Base-by-base conservation (phyloP, 208 protist species). In the Leishmania amazonensis region DNA sequence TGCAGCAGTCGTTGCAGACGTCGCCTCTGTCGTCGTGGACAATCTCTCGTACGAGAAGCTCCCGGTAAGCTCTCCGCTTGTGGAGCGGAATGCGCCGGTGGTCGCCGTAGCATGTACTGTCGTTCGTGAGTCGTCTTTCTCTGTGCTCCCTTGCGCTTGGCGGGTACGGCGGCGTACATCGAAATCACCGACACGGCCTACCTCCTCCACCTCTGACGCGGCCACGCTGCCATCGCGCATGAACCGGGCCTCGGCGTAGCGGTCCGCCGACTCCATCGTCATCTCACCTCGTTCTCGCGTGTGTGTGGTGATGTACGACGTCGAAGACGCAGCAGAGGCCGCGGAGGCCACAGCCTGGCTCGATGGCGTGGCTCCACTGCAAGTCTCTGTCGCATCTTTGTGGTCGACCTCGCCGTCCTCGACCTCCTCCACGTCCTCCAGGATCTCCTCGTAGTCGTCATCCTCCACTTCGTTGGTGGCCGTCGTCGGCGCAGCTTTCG, bases 31-130 rank as follows among this genome's bases (percentile, higher is more conserved):
- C 38, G 62, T 42, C 4, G 81, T 77, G 11, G 81, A 35, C 40
- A 68, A 31, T 1, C 57, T 70, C 72, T 88, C 75, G 19, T 79
- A 79, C 9, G 78, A 79, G 54, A 85, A 88, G 40, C 72, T 76
- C 51, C 85, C 85, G 13, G 24, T 83, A 42, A 86, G 80, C 62
- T 83, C 79, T 38, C 85, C 82, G 19, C 70, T 28, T 2, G 62
- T 75, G 15, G 82, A 84, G 38, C 78, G 77, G 79, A 89, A 86
- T 4, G 79, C 83, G 5, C 85, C 85, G 73, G 58, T 80, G 53
- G 76, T 78, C 24, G 78, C 70, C 9, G 54, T 82, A 17, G 75
- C 71, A 45, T 58, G 54, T 54, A 86, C 65, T 4, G 84, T 80
- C 38, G 82, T 81, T 45, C 76, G 78, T 1, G 70, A n/a, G 78